Conservation (phyloP, 2,329 filamentous ascomycete species). For the Dactylellina cionopaga region DNA sequence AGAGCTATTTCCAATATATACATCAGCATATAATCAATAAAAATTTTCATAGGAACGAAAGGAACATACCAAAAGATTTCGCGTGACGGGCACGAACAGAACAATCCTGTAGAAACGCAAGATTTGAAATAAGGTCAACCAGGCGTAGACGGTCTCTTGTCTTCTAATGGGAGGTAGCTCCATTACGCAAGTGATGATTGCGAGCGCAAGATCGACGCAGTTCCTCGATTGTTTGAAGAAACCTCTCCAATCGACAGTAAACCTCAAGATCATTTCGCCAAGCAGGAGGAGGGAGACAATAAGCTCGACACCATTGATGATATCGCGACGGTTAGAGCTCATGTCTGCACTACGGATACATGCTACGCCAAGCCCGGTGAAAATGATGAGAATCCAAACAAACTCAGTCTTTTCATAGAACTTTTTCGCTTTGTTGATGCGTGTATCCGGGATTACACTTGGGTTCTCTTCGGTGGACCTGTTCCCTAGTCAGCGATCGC, state of each 20-base stretch:
- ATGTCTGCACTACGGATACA: slow-evolving; percentile 80
- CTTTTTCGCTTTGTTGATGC: slow-evolving; percentile 69
- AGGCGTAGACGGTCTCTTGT: slow-evolving; percentile 78
- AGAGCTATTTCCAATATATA: slow-evolving; percentile 61
- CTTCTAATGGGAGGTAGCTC: slow-evolving; percentile 81
- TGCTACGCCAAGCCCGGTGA: slow-evolving; percentile 81
- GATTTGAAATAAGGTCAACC: slow-evolving; percentile 93
- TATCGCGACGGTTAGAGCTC: slow-evolving; percentile 68
- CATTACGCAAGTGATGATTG: slow-evolving; percentile 83
- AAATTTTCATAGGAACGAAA: background rate
- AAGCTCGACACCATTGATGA: slow-evolving; percentile 79
- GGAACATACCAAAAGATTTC: slow-evolving; percentile 77
- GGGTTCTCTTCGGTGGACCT: slow-evolving; percentile 17
- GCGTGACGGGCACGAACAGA: slow-evolving; percentile 84
- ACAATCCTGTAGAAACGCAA: slow-evolving; percentile 91
- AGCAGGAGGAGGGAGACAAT: slow-evolving; percentile 81
- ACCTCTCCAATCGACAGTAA: slow-evolving; percentile 79
- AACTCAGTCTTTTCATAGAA: slow-evolving; percentile 77
- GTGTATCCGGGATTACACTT: slow-evolving; percentile 1
- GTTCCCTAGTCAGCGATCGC: background rate
- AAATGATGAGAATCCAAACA: slow-evolving; percentile 83
- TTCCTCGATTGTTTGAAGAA: slow-evolving; percentile 82
- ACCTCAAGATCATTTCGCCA: slow-evolving; percentile 81
- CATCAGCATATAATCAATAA: slow-evolving; percentile 52
- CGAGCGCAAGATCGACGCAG: slow-evolving; percentile 80